Evolutionary conservation across 768 basidiomycete genomes (phyloP).

Genomic region (Leccinum aurantiacum): DNA sequence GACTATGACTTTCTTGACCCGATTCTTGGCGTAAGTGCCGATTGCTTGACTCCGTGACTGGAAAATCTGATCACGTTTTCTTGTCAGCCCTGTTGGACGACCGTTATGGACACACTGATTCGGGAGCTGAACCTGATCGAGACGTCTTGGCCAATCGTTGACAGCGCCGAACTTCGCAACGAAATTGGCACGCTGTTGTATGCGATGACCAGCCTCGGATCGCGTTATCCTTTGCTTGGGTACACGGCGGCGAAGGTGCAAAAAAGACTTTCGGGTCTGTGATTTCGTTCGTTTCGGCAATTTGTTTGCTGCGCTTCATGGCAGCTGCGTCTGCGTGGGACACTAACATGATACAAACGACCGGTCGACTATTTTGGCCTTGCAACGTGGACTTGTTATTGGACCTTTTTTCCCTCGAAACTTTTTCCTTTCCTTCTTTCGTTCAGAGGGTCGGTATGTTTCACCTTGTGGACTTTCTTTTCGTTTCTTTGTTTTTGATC

Average conservation of each 20-base stretch:
- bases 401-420: slow-evolving; percentile 4
- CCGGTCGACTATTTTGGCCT: neutral
- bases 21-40: slow-evolving; percentile 61
- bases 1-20: slow-evolving; percentile 78
- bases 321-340: neutral
- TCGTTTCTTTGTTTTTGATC: neutral
- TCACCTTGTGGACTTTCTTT: slow-evolving; percentile 5
- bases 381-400: slow-evolving; percentile 14
- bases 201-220: slow-evolving; percentile 60
- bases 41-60: slow-evolving; percentile 1
- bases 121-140: slow-evolving; percentile 65
- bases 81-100: slow-evolving; percentile 68
- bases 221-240: slow-evolving; percentile 58
- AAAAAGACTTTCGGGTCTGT: slow-evolving; percentile 29
- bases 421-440: neutral
- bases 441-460: slow-evolving; percentile 6
- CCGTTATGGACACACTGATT: slow-evolving; percentile 63
- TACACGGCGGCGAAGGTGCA: slow-evolving; percentile 18
- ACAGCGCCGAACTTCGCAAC: slow-evolving; percentile 56
- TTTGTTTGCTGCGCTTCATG: slow-evolving; percentile 1
- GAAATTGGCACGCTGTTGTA: slow-evolving; percentile 62
- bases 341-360: neutral
- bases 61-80: slow-evolving; percentile 4
- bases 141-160: slow-evolving; percentile 60
- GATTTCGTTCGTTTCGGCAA: slow-evolving; percentile 4